Evolutionary conservation across 1,284 basidiomycete genomes (phyloP).

Genomic region (Cryptococcus hybrid): DNA sequence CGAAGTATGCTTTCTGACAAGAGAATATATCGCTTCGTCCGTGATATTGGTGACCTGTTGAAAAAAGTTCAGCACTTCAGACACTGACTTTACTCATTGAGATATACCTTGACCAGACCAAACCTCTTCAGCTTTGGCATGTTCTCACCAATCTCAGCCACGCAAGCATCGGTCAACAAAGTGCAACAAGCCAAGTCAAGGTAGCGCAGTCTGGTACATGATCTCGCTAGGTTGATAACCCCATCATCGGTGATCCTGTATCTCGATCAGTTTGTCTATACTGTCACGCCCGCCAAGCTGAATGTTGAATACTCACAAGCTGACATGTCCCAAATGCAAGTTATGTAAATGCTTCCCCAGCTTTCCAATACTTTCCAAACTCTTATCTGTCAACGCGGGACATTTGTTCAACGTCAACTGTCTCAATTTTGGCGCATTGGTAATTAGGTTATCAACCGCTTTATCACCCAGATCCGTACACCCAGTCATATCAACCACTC

Average conservation of each 20-base stretch:
- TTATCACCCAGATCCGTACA: constrained; percentile 81
- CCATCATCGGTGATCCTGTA: constrained; percentile 84
- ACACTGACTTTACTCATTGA: neutral
- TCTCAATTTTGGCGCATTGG: constrained; percentile 84
- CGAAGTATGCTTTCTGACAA: constrained; percentile 69
- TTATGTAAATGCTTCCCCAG: constrained; percentile 93
- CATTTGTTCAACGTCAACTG: constrained; percentile 94
- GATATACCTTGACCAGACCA: constrained; percentile 79
- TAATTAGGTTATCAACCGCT: constrained; percentile 84
- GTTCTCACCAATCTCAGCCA: constrained; percentile 78
- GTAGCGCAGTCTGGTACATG: constrained; percentile 91
- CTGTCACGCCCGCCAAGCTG: neutral
- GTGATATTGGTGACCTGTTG: constrained; percentile 78
- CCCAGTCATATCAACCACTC: constrained; percentile 85
- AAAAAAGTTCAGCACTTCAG: constrained; percentile 29
- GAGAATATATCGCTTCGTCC: constrained; percentile 84
- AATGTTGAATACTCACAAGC: constrained; percentile 49
- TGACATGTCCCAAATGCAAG: constrained; percentile 90
- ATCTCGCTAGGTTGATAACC: constrained; percentile 76
- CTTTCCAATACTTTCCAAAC: constrained; percentile 78
- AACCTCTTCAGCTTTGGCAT: constrained; percentile 90
- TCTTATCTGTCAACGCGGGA: constrained; percentile 74
- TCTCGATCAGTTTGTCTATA: constrained; percentile 1
- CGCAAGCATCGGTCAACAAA: constrained; percentile 86
- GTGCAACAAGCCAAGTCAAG: constrained; percentile 95